Conservation (phyloP, 352 stramenopile genomes). For the Globisporangium parvum region DNA sequence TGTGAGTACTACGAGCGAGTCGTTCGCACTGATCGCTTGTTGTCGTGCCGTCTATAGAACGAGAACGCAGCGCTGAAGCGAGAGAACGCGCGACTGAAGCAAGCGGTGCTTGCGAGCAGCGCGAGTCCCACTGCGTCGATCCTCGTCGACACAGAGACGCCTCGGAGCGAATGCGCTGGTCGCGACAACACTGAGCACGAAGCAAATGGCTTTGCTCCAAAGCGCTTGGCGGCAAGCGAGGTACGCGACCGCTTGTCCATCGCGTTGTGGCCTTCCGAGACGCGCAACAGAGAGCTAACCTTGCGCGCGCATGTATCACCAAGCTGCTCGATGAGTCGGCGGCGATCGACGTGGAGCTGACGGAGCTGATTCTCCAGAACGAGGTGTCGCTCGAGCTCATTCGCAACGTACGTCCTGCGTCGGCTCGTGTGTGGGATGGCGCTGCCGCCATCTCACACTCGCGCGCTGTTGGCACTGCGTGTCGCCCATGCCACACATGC, state of each 20-base stretch:
- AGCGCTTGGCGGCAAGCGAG: constrained; percentile 10
- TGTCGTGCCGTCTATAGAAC: constrained; percentile 13
- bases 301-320: not conserved
- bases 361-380: constrained; percentile 80
- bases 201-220: not conserved
- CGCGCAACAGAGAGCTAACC: not conserved
- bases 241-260: not conserved
- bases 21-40: not conserved
- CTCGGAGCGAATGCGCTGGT: constrained; percentile 2
- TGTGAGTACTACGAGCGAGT: too few species aligned
- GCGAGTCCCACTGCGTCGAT: constrained; percentile 3
- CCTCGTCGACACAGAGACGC: not conserved
- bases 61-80: constrained; percentile 44
- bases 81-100: constrained; percentile 36
- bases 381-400: constrained; percentile 81
- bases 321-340: constrained; percentile 72
- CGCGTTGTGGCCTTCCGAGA: not conserved
- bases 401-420: constrained; percentile 38
- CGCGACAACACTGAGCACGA: not conserved
- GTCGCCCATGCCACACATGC: too few species aligned
- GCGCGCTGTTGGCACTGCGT: not conserved
- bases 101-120: constrained; percentile 25
- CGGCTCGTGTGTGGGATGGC: not conserved
- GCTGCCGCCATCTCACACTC: not conserved
- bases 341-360: constrained; percentile 69